phyloP scores from a whole-genome alignment of 2,329 filamentous ascomycete genomes.

The Dactylellina sp. region DNA sequence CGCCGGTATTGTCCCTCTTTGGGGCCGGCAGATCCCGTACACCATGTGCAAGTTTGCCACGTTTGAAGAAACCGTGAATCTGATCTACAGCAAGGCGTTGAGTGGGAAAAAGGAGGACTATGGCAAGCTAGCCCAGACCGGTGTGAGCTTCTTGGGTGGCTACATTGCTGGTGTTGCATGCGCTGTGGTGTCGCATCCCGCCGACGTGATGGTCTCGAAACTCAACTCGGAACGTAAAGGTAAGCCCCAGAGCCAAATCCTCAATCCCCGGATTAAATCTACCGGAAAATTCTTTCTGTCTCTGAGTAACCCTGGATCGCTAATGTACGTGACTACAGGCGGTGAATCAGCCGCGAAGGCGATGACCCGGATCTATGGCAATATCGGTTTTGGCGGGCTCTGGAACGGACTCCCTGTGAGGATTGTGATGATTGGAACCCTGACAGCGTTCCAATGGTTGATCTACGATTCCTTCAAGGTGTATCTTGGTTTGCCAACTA shows the following conservation, averaged over 20 bases:
- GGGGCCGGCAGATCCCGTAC: constrained; percentile 83
- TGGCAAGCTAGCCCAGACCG: constrained; percentile 82
- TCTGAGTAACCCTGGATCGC: not conserved
- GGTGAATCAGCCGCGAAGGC: constrained; percentile 83
- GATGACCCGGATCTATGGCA: constrained; percentile 82
- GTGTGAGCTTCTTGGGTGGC: constrained; percentile 83
- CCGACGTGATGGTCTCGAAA: constrained; percentile 93
- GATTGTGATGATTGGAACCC: constrained; percentile 88
- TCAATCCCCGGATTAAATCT: constrained; percentile 12
- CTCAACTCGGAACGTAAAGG: constrained; percentile 79
- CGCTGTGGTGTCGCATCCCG: constrained; percentile 82
- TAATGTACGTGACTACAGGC: constrained; percentile 61
- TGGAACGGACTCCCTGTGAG: constrained; percentile 89
- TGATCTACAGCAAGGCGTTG: constrained; percentile 78
- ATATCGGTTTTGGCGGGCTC: constrained; percentile 86
- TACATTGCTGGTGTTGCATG: constrained; percentile 91
- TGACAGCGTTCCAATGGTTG: constrained; percentile 92
- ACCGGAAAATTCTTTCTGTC: not conserved
- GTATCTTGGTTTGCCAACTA: constrained; percentile 87
- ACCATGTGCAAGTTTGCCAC: constrained; percentile 95
- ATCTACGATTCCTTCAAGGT: constrained; percentile 94
- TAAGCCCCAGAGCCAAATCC: constrained; percentile 9
- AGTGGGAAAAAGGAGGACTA: constrained; percentile 84
- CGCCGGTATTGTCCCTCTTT: constrained; percentile 90
- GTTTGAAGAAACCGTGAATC: constrained; percentile 88